Evolutionary conservation across 176 grass and related monocot species (phyloP).

Genomic region (Oryza glumipatula): DNA sequence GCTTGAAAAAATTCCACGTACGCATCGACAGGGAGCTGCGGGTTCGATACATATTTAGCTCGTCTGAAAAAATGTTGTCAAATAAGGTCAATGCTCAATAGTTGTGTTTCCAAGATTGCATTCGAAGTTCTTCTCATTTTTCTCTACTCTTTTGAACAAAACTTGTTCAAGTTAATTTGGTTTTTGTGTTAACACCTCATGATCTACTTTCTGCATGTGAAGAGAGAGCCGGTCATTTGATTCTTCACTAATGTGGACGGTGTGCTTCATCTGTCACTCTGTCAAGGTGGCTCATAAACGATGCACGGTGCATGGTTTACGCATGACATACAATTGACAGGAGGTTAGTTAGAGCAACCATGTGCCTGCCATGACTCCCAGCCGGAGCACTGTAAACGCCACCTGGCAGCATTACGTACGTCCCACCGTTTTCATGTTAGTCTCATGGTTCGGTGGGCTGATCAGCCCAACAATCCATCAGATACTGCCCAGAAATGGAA

Average conservation of each 20-base stretch:
- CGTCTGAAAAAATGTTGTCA: not conserved
- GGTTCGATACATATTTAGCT: not conserved
- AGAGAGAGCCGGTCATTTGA: not conserved
- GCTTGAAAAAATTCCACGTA: not conserved
- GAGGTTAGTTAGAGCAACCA: constrained; percentile 42
- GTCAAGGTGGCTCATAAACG: constrained; percentile 43
- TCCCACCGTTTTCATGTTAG: not conserved
- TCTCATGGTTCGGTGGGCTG: not conserved
- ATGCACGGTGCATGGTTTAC: constrained; percentile 44
- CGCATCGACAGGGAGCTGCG: not conserved
- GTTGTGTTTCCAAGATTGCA: too few relatives aligned
- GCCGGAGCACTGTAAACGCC: constrained; percentile 25
- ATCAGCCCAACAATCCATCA: not conserved
- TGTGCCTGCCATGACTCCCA: constrained; percentile 49
- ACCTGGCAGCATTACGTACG: not conserved
- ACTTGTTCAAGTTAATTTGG: not conserved
- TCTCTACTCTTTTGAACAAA: not conserved
- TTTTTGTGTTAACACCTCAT: not conserved
- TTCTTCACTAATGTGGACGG: constrained; percentile 37
- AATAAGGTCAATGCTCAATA: not conserved
- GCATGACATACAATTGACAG: constrained; percentile 12
- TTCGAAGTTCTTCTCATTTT: too few relatives aligned
- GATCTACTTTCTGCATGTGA: not conserved
- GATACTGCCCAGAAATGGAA: too few relatives aligned
- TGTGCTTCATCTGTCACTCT: constrained; percentile 61